Percentiles rank a stretch among this genome's conserved stretches.
Conservation (phyloP, 192 early-diverging fungal species). For the Geranomyces variabilis region DNA sequence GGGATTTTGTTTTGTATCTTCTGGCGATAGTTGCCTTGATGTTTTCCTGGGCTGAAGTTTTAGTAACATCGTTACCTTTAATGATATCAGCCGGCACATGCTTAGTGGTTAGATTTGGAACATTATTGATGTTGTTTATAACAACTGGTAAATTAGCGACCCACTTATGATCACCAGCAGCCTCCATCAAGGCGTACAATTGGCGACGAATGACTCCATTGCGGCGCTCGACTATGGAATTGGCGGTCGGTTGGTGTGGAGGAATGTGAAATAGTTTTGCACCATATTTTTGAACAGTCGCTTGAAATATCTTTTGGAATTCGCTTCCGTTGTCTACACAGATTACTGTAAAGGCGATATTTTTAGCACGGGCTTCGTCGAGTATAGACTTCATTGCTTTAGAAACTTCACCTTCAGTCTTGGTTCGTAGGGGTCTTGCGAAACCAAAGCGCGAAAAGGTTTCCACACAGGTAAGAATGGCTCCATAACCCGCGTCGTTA, state of each 20-base stretch:
- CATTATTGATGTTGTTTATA: conserved; percentile 17
- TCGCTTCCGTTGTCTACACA: background rate
- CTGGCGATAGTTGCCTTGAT: conserved; percentile 3
- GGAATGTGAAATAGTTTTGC: background rate
- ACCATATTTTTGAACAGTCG: background rate
- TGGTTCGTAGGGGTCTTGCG: background rate
- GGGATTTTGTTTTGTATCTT: background rate
- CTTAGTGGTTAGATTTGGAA: background rate
- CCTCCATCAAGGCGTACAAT: background rate
- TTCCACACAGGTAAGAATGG: conserved; percentile 12
- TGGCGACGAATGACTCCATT: background rate
- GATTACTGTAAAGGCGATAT: background rate
- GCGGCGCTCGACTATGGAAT: conserved; percentile 3
- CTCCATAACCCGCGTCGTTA: background rate
- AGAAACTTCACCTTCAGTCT: background rate
- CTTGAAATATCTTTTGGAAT: conserved; percentile 10
- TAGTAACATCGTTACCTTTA: background rate
- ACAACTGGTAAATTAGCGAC: background rate
- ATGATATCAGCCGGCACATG: background rate
- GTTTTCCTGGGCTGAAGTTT: background rate
- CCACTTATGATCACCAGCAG: conserved; percentile 8
- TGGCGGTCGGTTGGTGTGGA: background rate
- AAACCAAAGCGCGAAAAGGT: background rate
- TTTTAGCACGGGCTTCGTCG: background rate
- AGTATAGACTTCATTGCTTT: background rate